phyloP scores from a whole-genome alignment of 2,329 filamentous ascomycete genomes.

The Diaporthe aspalathi region DNA sequence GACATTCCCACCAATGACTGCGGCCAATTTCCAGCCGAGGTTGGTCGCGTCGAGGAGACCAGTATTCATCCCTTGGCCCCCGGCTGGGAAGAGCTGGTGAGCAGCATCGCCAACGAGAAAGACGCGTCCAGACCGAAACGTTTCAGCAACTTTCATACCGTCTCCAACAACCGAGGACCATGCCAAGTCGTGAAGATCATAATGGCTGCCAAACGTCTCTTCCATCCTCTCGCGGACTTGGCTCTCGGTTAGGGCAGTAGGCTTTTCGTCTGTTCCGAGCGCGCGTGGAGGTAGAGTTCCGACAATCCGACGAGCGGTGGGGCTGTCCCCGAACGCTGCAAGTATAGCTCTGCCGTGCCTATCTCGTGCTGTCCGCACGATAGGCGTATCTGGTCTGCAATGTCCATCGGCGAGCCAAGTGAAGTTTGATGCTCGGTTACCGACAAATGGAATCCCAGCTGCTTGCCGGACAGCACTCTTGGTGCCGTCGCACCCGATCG shows the following conservation, averaged over 20 bases:
- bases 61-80: constrained; percentile 69
- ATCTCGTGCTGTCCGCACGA: not conserved
- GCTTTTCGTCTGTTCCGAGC: not conserved
- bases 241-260: not conserved
- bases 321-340: not conserved
- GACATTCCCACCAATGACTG: not conserved
- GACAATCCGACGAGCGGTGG: constrained; percentile 9
- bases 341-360: constrained; percentile 9
- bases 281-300: not conserved
- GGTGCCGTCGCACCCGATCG: constrained; percentile 56
- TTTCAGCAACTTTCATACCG: constrained; percentile 49
- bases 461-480: constrained; percentile 52
- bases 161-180: constrained; percentile 32
- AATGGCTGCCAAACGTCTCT: constrained; percentile 1
- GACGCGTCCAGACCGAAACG: constrained; percentile 59
- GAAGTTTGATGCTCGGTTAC: constrained; percentile 51
- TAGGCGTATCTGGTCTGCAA: constrained; percentile 45
- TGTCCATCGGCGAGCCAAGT: constrained; percentile 50
- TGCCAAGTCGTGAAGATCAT: constrained; percentile 3
- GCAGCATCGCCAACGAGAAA: constrained; percentile 69
- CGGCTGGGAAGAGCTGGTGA: constrained; percentile 66
- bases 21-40: constrained; percentile 64
- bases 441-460: constrained; percentile 51
- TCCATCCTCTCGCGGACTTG: not conserved
- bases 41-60: constrained; percentile 66